Percentiles rank a stretch among this genome's conserved stretches.
Conservation (phyloP, 306 rosid genomes). For the Dryas octopetala region DNA sequence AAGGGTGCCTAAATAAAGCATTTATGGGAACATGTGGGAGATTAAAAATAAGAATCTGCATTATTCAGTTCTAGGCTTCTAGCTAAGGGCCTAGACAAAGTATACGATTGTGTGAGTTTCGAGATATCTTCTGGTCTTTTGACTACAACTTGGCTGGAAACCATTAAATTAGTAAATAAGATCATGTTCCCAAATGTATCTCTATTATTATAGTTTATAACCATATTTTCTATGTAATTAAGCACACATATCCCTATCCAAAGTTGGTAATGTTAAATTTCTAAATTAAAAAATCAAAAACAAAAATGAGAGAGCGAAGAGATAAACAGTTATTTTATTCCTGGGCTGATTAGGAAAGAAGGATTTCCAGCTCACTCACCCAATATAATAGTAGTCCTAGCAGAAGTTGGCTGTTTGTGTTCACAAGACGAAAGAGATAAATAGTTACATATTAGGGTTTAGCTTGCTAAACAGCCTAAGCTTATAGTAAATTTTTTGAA, state of each 20-base stretch:
- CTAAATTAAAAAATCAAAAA: not conserved
- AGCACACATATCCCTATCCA: not conserved
- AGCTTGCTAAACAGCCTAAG: too few relatives aligned
- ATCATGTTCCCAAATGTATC: not conserved
- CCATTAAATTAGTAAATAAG: not conserved
- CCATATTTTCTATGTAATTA: not conserved
- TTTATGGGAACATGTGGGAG: not conserved
- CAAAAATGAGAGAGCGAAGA: not conserved
- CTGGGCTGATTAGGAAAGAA: not conserved
- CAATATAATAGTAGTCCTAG: not conserved
- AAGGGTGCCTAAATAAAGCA: too few relatives aligned
- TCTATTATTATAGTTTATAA: not conserved
- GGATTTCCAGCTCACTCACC: not conserved
- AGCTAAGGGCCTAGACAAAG: not conserved
- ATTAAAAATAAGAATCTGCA: too few relatives aligned
- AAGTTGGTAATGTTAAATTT: not conserved
- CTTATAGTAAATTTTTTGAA: not conserved
- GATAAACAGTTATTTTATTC: not conserved
- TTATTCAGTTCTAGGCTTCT: too few relatives aligned
- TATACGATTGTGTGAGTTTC: not conserved
- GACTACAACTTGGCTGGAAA: not conserved
- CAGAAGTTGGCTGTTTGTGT: too few relatives aligned
- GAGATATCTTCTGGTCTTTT: not conserved
- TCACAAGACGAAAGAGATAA: too few relatives aligned
- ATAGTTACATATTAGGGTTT: too few relatives aligned